Conservation (phyloP, 352 stramenopile genomes). For the Pythium sp. region DNA sequence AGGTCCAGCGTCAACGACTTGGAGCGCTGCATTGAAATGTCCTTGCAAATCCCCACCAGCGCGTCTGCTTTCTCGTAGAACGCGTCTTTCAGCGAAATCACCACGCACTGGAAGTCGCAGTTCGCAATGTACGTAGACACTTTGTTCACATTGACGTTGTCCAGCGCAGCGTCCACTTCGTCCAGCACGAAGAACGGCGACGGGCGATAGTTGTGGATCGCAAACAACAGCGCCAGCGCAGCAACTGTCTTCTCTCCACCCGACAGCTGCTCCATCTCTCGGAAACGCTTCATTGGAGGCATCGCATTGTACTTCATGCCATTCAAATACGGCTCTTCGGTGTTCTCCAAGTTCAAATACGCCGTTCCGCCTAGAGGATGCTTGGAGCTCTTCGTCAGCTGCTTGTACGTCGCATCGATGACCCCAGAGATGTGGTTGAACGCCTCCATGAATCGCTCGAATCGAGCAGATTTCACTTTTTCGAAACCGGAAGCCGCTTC, state of each 20-base stretch:
- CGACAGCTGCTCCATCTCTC: conserved; percentile 98
- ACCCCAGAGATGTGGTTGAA: conserved; percentile 92
- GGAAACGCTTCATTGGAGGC: conserved; percentile 99
- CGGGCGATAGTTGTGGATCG: conserved; percentile 96
- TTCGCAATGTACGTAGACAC: conserved; percentile 97
- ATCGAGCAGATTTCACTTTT: conserved; percentile 65
- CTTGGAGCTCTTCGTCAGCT: conserved; percentile 98
- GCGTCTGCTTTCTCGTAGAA: conserved; percentile 96
- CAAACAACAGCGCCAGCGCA: conserved; percentile 98
- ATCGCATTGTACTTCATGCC: conserved; percentile 99
- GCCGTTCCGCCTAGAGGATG: conserved; percentile 91
- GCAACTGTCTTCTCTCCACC: conserved; percentile 99
- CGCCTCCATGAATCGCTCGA: conserved; percentile 90
- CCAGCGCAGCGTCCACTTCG: conserved; percentile 98
- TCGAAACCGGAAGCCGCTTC: conserved; percentile 71
- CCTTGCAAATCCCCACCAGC: conserved; percentile 91
- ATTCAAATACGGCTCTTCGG: conserved; percentile 95
- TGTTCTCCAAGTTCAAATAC: conserved; percentile 84
- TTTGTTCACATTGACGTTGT: conserved; percentile 99
- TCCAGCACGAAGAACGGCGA: conserved; percentile 99
- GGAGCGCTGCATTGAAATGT: conserved; percentile 71
- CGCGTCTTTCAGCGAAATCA: conserved; percentile 98
- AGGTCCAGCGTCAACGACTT: conserved; percentile 79
- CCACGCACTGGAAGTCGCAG: conserved; percentile 96
- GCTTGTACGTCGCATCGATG: conserved; percentile 95